phyloP scores from a whole-genome alignment of 2,329 filamentous ascomycete species.

The Colletotrichum falcatum region DNA sequence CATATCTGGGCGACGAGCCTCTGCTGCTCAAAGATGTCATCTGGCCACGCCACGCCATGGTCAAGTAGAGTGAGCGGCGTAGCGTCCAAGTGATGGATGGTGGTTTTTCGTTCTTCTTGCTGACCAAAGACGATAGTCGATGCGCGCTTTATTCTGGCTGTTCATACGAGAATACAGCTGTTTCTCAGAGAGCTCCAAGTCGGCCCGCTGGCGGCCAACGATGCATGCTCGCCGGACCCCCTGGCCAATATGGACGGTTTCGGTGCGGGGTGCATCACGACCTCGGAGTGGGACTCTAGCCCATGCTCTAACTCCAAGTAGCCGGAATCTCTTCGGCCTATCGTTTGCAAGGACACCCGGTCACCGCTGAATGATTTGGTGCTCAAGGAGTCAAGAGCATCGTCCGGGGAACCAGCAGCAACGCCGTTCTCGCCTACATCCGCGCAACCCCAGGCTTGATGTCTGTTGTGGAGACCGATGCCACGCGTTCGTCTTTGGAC shows the following conservation, averaged over 20 bases:
- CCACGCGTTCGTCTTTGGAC: constrained; percentile 32
- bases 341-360: constrained; percentile 33
- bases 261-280: constrained; percentile 26
- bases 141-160: constrained; percentile 27
- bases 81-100: not conserved
- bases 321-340: constrained; percentile 17
- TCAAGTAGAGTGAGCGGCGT: constrained; percentile 25
- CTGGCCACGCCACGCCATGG: constrained; percentile 29
- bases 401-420: constrained; percentile 29
- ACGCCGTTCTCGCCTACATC: constrained; percentile 28
- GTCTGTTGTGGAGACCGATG: constrained; percentile 35
- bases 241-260: constrained; percentile 37
- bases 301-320: not conserved
- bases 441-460: constrained; percentile 29
- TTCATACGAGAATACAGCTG: constrained; percentile 12
- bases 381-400: constrained; percentile 28
- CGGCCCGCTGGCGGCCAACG: constrained; percentile 22
- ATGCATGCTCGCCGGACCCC: constrained; percentile 28
- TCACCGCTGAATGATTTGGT: constrained; percentile 35
- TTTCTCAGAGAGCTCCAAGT: constrained; percentile 13
- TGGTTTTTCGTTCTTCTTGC: not conserved
- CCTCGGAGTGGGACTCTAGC: constrained; percentile 25
- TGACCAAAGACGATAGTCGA: constrained; percentile 17
- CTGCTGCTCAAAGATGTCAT: constrained; percentile 34
- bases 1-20: constrained; percentile 31